Percentiles rank a stretch among this genome's conserved stretches.
Conservation (phyloP, 805 yeast species). For the Metschnikowia reukaufii region DNA sequence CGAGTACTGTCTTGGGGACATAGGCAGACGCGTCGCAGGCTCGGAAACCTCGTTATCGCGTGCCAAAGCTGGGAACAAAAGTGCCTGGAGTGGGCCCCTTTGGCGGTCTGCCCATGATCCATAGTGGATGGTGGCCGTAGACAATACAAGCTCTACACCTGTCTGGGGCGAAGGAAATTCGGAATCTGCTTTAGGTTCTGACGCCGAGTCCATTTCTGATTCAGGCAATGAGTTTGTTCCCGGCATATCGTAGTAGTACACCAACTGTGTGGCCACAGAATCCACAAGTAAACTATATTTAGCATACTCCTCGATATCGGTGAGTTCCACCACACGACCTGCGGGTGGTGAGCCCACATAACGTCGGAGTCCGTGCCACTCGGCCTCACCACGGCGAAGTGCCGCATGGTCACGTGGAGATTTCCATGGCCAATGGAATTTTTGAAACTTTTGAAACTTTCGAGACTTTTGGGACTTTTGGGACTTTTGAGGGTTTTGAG, state of each 20-base stretch:
- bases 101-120: constrained; percentile 98
- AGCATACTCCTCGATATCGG: constrained; percentile 68
- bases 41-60: too few relatives aligned
- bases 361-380: constrained; percentile 79
- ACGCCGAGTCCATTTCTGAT: neutral
- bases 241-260: constrained; percentile 70
- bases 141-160: constrained; percentile 60
- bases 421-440: too few relatives aligned
- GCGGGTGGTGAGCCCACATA: constrained; percentile 49
- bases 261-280: constrained; percentile 52
- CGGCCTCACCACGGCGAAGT: too few relatives aligned
- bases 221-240: constrained; percentile 47
- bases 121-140: constrained; percentile 67
- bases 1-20: constrained; percentile 61
- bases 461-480: too few relatives aligned
- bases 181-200: neutral
- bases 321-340: constrained; percentile 33
- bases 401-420: too few relatives aligned
- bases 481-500: too few relatives aligned
- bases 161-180: constrained; percentile 27
- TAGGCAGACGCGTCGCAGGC: too few relatives aligned
- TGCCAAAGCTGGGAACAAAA: constrained; percentile 67
- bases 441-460: too few relatives aligned
- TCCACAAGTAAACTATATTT: constrained; percentile 69
- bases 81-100: constrained; percentile 58